A percentile compares a stretch with the other conserved stretches of the same genome.
These are phyloP conservation scores for Aspergillus sp. DNA, from an alignment of 2,329 filamentous ascomycete species.

Conservation along the genomic window DNA sequence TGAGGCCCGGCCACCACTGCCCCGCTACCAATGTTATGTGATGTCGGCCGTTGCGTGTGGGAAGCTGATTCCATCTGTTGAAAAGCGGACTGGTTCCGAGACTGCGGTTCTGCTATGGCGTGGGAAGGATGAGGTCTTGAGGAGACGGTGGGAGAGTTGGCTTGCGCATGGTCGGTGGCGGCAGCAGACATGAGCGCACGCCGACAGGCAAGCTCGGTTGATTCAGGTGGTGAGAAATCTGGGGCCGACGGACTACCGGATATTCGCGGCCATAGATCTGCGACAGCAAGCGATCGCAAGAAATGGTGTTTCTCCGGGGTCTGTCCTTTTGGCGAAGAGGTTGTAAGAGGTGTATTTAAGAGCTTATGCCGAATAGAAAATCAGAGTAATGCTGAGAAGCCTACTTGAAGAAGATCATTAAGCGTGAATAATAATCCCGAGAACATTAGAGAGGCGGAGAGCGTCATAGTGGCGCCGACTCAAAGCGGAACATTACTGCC, in stretches of 20 bases:
- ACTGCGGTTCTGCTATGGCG: slow-evolving; percentile 17
- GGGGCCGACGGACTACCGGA: slow-evolving; percentile 32
- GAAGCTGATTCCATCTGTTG: slow-evolving; percentile 34
- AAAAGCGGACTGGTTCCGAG: slow-evolving; percentile 18
- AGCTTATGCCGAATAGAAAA: not conserved
- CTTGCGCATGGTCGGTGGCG: slow-evolving; percentile 30
- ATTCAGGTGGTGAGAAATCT: slow-evolving; percentile 15
- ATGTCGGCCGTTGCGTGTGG: slow-evolving; percentile 19
- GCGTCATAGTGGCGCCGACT: slow-evolving; percentile 19
- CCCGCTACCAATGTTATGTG: slow-evolving; percentile 12
- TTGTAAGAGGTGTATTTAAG: not conserved
- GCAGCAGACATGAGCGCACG: slow-evolving; percentile 26
- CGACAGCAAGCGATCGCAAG: not conserved
- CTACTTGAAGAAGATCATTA: not conserved
- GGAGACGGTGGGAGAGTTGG: slow-evolving; percentile 16
- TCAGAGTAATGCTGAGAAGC: not conserved
- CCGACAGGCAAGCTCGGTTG: slow-evolving; percentile 11
- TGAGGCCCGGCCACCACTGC: slow-evolving; percentile 15
- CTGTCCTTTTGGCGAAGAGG: not conserved
- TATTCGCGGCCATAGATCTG: slow-evolving; percentile 23
- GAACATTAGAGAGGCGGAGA: not conserved
- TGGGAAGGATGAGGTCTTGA: slow-evolving; percentile 10
- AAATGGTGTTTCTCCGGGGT: not conserved
- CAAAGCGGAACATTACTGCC: slow-evolving; percentile 18
- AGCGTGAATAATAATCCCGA: slow-evolving; percentile 9